Evolutionary conservation across 2,329 filamentous ascomycete genomes (phyloP).

Genomic region (Hypoxylon rubiginosum): DNA sequence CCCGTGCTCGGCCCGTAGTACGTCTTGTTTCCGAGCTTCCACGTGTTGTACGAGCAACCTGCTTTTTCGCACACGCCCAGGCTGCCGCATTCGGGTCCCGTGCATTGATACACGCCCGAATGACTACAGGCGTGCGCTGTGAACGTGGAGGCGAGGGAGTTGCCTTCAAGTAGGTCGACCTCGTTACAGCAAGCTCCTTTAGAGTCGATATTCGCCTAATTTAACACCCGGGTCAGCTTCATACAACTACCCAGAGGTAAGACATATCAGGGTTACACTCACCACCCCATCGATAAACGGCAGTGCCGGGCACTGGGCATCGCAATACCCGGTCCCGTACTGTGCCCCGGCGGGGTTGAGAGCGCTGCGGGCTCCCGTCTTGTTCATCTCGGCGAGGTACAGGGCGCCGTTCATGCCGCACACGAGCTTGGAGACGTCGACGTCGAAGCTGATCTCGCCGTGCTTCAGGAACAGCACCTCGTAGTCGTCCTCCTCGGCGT

Average conservation of each 20-base stretch:
- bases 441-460: slow-evolving; percentile 74
- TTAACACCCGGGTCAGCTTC: neutral
- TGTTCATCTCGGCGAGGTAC: slow-evolving; percentile 74
- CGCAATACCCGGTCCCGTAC: slow-evolving; percentile 73
- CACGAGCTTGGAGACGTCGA: slow-evolving; percentile 73
- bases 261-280: slow-evolving; percentile 51
- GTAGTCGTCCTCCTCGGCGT: slow-evolving; percentile 56
- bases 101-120: slow-evolving; percentile 58
- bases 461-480: slow-evolving; percentile 64
- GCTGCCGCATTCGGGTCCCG: slow-evolving; percentile 45
- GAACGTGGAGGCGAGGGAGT: slow-evolving; percentile 68
- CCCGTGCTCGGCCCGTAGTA: slow-evolving; percentile 43
- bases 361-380: slow-evolving; percentile 68
- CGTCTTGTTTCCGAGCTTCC: slow-evolving; percentile 48
- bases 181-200: slow-evolving; percentile 75
- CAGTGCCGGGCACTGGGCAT: slow-evolving; percentile 65
- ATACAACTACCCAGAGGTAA: slow-evolving; percentile 2
- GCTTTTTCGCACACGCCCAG: slow-evolving; percentile 55
- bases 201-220: slow-evolving; percentile 66
- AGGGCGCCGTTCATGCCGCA: slow-evolving; percentile 77
- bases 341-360: slow-evolving; percentile 69
- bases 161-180: slow-evolving; percentile 77
- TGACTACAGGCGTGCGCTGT: slow-evolving; percentile 71
- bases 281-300: slow-evolving; percentile 61
- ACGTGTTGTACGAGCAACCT: slow-evolving; percentile 57